Base-by-base conservation (phyloP, 2,329 filamentous ascomycete species). In the Pseudopithomyces maydicus region DNA sequence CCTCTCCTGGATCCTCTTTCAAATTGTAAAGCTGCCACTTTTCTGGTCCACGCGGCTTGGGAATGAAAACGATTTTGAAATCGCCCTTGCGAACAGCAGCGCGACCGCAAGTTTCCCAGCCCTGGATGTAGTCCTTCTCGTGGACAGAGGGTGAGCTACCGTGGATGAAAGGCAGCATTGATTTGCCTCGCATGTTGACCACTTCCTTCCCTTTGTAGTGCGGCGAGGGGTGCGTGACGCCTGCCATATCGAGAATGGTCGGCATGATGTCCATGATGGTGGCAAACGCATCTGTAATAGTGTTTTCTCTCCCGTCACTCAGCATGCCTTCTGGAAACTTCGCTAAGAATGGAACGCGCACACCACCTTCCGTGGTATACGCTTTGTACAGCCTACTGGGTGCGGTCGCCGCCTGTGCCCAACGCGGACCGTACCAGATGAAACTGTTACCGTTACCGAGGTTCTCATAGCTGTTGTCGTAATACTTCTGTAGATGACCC, bases 361-460 rank as follows among this genome's bases (percentile, higher is more conserved):
- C 81, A 36, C 83, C 83, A 1, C 82, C 78, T 64, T 80, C 77
- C 1, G 77, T 79, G 6, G 76, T 76, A 65, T 74, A 78, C 20
- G 74, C 74, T 55, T 82, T 83, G 74, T 80, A 84, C 22, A 80
- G 67, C 29, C 79, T 71, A 11, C 76, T 80, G 1, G 82, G 81
- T 1, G 82, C 81, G 0, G 82, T 84, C 12, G 81, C 78, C 29
- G 82, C 82, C 65, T 81, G 79, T 0, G 83, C 84, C 82, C 84
- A 85, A 14, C 79, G 79, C 2, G 81, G 81, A 1, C 85, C 84
- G 60, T 87, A 87, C 84, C 84, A 87, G 56, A 85, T 81, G 66
- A 85, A 87, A 2, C 80, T 83, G 66, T 86, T 76, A 46, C 74
- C 81, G 48, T 83, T 80, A 11, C 85, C 85, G 29, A 87, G 78